Evolutionary conservation across 2,329 filamentous ascomycete species (phyloP).

Genomic region (Hirsutella thompsonii): DNA sequence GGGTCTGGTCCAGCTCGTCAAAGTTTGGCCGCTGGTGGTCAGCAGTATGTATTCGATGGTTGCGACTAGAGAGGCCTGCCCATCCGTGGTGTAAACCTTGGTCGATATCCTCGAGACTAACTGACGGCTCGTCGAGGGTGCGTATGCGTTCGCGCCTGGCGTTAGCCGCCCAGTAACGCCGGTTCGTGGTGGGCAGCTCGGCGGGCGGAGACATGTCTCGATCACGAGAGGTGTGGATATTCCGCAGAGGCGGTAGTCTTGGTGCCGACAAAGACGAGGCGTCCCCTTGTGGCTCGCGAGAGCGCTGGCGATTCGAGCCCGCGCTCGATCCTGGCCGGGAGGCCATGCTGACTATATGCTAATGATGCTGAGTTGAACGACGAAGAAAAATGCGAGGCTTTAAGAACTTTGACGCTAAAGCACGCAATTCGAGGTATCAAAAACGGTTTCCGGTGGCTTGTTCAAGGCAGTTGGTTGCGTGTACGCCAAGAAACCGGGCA

Average conservation of each 20-base stretch:
- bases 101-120: constrained; percentile 14
- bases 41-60: constrained; percentile 11
- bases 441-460: too few relatives aligned
- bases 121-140: constrained; percentile 16
- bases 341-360: constrained; percentile 13
- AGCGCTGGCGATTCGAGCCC: constrained; percentile 17
- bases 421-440: too few relatives aligned
- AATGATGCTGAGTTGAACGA: background rate
- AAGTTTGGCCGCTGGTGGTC: constrained; percentile 15
- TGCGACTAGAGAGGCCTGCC: constrained; percentile 11
- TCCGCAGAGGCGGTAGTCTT: constrained; percentile 18
- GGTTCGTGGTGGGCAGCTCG: constrained; percentile 3
- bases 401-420: background rate
- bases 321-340: constrained; percentile 18
- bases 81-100: constrained; percentile 14
- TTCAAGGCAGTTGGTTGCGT: too few relatives aligned
- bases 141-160: constrained; percentile 22
- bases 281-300: constrained; percentile 16
- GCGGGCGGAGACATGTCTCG: constrained; percentile 11
- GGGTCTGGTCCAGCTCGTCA: constrained; percentile 23
- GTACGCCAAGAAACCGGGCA: too few relatives aligned
- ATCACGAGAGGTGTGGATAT: constrained; percentile 15
- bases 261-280: constrained; percentile 18
- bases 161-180: constrained; percentile 13
- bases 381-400: background rate